These are phyloP conservation scores for Plasmodium billcollinsi DNA, from an alignment of 169 alveolate genomes.

Conservation along the genomic window DNA sequence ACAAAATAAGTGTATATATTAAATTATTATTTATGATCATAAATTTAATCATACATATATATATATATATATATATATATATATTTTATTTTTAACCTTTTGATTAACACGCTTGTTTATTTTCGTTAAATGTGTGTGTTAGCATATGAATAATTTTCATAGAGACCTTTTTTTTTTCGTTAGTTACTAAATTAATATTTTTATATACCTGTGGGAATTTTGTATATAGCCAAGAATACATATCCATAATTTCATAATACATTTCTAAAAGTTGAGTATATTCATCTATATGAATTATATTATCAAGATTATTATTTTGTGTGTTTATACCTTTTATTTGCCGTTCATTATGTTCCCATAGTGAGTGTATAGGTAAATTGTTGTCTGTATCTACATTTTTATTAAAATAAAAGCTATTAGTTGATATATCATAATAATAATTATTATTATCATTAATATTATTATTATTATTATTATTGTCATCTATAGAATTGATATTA, in stretches of 20 bases:
- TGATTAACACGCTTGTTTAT: neutral
- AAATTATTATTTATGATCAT: neutral
- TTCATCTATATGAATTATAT: conserved; percentile 8
- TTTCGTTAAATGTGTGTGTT: conserved; percentile 34
- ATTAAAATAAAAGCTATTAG: neutral
- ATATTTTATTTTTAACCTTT: neutral
- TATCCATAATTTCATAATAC: conserved; percentile 60
- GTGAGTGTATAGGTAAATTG: neutral
- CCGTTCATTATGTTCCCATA: neutral
- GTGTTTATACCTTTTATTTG: neutral
- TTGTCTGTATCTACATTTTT: too few relatives aligned
- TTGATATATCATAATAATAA: neutral
- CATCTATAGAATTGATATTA: neutral
- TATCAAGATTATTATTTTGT: neutral
- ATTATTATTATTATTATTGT: neutral
- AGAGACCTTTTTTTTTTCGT: conserved; percentile 59
- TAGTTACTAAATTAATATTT: conserved; percentile 42
- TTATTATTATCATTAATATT: neutral
- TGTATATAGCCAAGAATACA: conserved; percentile 61
- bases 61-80: neutral
- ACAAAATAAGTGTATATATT: neutral
- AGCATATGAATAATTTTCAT: conserved; percentile 35
- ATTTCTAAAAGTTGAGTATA: conserved; percentile 36
- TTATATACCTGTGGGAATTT: conserved; percentile 46
- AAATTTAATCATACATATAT: neutral